Conservation (phyloP, 2,329 filamentous ascomycete species). For the Colletotrichum spaethianum region DNA sequence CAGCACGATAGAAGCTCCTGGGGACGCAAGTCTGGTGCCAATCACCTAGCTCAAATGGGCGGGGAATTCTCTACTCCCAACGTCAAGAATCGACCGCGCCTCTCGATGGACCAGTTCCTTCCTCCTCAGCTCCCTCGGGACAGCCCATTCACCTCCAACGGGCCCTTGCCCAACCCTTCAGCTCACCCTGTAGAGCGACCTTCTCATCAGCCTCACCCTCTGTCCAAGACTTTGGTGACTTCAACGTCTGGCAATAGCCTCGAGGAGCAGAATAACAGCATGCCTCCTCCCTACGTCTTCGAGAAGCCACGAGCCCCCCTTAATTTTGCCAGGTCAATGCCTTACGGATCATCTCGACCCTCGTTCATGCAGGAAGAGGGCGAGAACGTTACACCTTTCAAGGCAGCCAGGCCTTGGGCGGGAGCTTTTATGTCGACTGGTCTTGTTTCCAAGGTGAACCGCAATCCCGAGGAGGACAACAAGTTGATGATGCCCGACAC, state of each 20-base stretch:
- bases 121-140: slow-evolving; percentile 74
- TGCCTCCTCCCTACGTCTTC: slow-evolving; percentile 67
- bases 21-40: slow-evolving; percentile 71
- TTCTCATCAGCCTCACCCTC: slow-evolving; percentile 78
- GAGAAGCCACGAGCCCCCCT: slow-evolving; percentile 64
- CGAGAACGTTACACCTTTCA: slow-evolving; percentile 64
- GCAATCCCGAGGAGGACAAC: slow-evolving; percentile 78
- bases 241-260: slow-evolving; percentile 88
- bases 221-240: slow-evolving; percentile 88
- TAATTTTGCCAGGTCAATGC: slow-evolving; percentile 83
- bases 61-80: slow-evolving; percentile 70
- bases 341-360: slow-evolving; percentile 65
- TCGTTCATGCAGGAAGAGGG: slow-evolving; percentile 45
- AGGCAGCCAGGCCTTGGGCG: slow-evolving; percentile 81
- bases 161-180: slow-evolving; percentile 66
- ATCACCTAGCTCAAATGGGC: slow-evolving; percentile 65
- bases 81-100: slow-evolving; percentile 76
- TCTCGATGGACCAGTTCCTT: slow-evolving; percentile 85
- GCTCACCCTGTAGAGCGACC: slow-evolving; percentile 63
- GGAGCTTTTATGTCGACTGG: slow-evolving; percentile 95
- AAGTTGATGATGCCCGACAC: slow-evolving; percentile 89
- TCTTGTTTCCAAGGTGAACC: slow-evolving; percentile 93
- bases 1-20: slow-evolving; percentile 77
- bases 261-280: slow-evolving; percentile 70
- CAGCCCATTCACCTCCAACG: slow-evolving; percentile 72